Conservation (phyloP, 805 yeast genomes). For the Pichia californica region DNA sequence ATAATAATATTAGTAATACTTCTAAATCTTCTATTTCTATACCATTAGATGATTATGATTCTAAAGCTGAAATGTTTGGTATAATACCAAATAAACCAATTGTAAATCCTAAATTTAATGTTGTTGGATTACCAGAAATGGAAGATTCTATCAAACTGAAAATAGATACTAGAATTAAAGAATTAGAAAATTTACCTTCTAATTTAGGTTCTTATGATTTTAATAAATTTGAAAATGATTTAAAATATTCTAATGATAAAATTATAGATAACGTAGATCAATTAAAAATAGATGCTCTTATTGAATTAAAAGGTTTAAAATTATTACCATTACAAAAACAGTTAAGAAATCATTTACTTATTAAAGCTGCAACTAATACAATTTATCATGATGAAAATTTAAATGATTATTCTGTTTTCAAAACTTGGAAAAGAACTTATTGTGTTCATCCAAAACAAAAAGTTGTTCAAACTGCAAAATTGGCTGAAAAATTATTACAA, state of each 20-base stretch:
- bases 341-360: slow-evolving; percentile 54
- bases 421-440: slow-evolving; percentile 63
- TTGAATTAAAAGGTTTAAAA: slow-evolving; percentile 65
- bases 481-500: slow-evolving; percentile 71
- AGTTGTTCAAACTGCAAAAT: slow-evolving; percentile 65
- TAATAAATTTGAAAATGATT: slow-evolving; percentile 24
- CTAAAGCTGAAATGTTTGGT: slow-evolving; percentile 38
- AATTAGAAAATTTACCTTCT: slow-evolving; percentile 61
- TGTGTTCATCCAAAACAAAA: slow-evolving; percentile 63
- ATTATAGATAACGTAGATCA: slow-evolving; percentile 43
- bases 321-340: slow-evolving; percentile 65
- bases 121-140: slow-evolving; percentile 43
- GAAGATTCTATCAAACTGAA: slow-evolving; percentile 51
- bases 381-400: slow-evolving; percentile 48
- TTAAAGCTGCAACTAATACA: slow-evolving; percentile 30
- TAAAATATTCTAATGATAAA: slow-evolving; percentile 36
- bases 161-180: slow-evolving; percentile 50
- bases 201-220: slow-evolving; percentile 58
- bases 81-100: slow-evolving; percentile 24
- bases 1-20: slow-evolving; percentile 1
- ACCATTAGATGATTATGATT: slow-evolving; percentile 26
- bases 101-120: slow-evolving; percentile 31
- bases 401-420: slow-evolving; percentile 46
- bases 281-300: slow-evolving; percentile 56
- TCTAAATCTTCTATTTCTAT: slow-evolving; percentile 7